Evolutionary conservation across 2,329 filamentous ascomycete genomes (phyloP), one percentile per base, ranked within the genome.

Genomic region (Gremmenia infestans): DNA sequence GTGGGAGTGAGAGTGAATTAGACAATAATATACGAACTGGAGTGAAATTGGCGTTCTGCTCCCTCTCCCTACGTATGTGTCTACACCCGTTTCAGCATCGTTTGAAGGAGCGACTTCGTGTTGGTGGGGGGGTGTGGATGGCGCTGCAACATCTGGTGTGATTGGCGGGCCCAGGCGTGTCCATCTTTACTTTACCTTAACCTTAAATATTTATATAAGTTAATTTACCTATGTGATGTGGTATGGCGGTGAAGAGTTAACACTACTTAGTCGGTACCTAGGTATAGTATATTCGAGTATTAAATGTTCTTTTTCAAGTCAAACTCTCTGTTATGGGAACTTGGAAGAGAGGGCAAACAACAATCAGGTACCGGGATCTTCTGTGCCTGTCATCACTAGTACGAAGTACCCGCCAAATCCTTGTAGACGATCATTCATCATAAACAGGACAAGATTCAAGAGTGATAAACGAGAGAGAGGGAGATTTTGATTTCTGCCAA

Each of bases 51-150:
- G n/a, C 19, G 47, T 12, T 17, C 9, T 15, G 5, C 14, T 4
- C 4, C 23, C 23, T 25, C 23, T 25, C 37, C 37, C 6, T 17
- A 19, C 14, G 12, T 12, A 11, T 50, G 35, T 50, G 32, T 50
- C 48, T 42, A 8, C 48, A 23, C 17, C 32, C 8, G 48, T 50
- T 50, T 50, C 48, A 50, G 48, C 35, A 50, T 50, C 48, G 48
- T 50, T 50, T 50, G 48, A 50, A 50, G 48, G 48, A 39, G 48
- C 36, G 35, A 17, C 28, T 9, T 32, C 32, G 11, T 15, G 48
- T 39, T n/a, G 36, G 36, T 25, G 25, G 5, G 28, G 40, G 47
- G 36, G 48, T 39, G 36, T 1, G 35, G 48, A n/a, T 50, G 48
- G 48, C 48, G 48, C 11, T 23, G 11, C 48, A 5, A 23, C 9